Evolutionary conservation across 768 basidiomycete genomes (phyloP).

Genomic region (Termitomyces sp.): DNA sequence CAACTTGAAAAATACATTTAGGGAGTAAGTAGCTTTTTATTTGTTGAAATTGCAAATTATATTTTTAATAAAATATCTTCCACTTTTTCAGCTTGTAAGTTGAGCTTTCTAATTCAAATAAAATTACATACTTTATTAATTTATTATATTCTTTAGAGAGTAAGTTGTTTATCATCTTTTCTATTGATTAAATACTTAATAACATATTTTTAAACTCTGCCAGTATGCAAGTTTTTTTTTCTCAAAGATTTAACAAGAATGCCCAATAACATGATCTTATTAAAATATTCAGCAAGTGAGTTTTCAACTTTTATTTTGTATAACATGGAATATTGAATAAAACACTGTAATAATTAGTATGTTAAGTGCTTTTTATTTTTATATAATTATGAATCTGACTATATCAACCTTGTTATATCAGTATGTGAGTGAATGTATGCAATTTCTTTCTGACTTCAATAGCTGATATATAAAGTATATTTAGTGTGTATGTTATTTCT

Average conservation of each 20-base stretch:
- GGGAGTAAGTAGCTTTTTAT: neutral
- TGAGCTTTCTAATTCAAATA: neutral
- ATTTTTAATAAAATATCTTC: neutral
- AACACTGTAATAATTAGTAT: neutral
- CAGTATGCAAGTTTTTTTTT: neutral
- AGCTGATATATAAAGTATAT: neutral
- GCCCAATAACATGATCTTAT: neutral
- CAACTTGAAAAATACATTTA: no score
- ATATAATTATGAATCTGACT: neutral
- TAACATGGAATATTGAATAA: no score
- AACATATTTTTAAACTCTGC: neutral
- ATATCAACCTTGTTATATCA: neutral
- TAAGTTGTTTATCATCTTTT: neutral
- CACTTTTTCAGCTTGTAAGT: neutral
- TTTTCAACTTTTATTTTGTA: neutral
- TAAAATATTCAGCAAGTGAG: neutral
- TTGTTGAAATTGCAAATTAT: neutral
- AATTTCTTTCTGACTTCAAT: neutral
- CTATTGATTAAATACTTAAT: neutral
- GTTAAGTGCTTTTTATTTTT: neutral
- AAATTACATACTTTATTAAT: accelerated
- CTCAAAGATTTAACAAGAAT: neutral
- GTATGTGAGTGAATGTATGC: neutral
- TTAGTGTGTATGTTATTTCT: neutral
- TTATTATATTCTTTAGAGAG: neutral